Conservation (phyloP, 2,329 filamentous ascomycete species). For the Ploettnerulaceae sp. region DNA sequence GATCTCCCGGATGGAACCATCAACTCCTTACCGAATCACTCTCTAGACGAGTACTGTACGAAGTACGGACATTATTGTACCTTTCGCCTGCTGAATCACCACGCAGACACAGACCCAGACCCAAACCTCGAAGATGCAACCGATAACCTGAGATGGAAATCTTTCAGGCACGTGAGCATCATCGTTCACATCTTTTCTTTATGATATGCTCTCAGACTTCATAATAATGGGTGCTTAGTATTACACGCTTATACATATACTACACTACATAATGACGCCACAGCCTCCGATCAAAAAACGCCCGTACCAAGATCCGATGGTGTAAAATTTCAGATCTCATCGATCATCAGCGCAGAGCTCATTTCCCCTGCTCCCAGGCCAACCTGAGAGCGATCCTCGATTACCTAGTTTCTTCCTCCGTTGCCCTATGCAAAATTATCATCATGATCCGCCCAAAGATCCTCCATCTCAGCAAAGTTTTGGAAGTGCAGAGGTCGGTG, state of each 20-base stretch:
- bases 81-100: too few relatives aligned
- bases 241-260: constrained; percentile 25
- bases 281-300: constrained; percentile 26
- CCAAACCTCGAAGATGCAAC: not conserved
- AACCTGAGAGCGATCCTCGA: not conserved
- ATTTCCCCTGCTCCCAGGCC: constrained; percentile 9
- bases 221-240: constrained; percentile 5
- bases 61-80: too few relatives aligned
- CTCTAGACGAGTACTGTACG: too few relatives aligned
- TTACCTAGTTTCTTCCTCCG: constrained; percentile 1
- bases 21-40: constrained; percentile 7
- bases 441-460: constrained; percentile 88
- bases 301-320: constrained; percentile 22
- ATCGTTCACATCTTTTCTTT: not conserved
- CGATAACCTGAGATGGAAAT: constrained; percentile 1
- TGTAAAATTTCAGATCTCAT: constrained; percentile 5
- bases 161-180: constrained; percentile 4
- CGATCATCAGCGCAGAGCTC: constrained; percentile 15
- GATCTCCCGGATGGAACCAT: constrained; percentile 9
- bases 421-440: constrained; percentile 77
- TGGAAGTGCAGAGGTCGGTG: constrained; percentile 95
- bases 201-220: not conserved
- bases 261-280: constrained; percentile 19
- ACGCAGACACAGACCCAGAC: too few relatives aligned
- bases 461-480: constrained; percentile 94